These are phyloP conservation scores for Jatropha multifida DNA, from an alignment of 441 rosid species.

Conservation along the genomic window DNA sequence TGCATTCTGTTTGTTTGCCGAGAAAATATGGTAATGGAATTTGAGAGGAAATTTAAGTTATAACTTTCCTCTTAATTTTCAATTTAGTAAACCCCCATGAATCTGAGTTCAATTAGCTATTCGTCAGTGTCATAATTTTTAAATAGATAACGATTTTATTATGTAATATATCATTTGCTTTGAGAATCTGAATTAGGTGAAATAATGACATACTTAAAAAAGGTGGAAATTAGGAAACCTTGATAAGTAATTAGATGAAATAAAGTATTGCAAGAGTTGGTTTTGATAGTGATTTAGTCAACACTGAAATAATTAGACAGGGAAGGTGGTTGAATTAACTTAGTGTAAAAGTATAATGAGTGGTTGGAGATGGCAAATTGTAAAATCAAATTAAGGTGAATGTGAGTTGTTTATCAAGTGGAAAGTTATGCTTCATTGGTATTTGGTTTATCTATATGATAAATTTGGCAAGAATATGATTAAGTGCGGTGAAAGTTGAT, in stretches of 20 bases:
- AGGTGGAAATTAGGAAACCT: neutral
- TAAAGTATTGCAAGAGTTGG: neutral
- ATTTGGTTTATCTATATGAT: neutral
- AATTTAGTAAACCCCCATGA: neutral
- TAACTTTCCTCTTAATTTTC: neutral
- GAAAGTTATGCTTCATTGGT: neutral
- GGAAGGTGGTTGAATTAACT: neutral
- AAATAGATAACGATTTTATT: neutral
- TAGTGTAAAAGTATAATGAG: neutral
- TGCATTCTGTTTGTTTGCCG: neutral
- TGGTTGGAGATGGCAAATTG: neutral
- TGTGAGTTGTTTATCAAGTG: neutral
- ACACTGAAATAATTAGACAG: neutral
- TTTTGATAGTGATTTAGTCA: neutral
- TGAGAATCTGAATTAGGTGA: conserved; percentile 4
- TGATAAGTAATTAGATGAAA: neutral
- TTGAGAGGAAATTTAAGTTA: neutral
- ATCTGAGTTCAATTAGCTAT: neutral
- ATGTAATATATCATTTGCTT: neutral
- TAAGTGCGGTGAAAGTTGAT: neutral
- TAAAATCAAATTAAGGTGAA: neutral
- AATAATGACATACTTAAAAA: neutral
- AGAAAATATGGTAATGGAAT: neutral
- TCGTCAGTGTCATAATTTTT: neutral
- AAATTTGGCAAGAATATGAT: neutral